Evolutionary conservation across 2,329 filamentous ascomycete species (phyloP), one percentile per base, ranked within the genome.

Genomic region (Penicillium brasilianum): DNA sequence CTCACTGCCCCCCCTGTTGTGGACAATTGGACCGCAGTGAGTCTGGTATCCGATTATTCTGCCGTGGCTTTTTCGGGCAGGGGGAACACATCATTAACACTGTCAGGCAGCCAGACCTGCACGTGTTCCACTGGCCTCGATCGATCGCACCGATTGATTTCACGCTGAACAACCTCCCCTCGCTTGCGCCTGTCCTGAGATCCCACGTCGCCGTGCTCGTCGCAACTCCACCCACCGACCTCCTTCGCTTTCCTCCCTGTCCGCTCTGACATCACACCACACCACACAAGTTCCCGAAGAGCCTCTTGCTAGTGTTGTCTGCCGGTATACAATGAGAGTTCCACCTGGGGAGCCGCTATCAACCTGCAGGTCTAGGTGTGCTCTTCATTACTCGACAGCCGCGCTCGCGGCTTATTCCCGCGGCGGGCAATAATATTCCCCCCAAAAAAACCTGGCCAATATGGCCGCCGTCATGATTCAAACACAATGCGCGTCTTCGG

Each of bases 301-400:
- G 34, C 50, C 50, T 53, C 14, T n/a, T 52, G 32, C 37, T 39
- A 37, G 46, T 57, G 48, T 55, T 50, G n/a, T 61, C 61, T 57
- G 64, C 58, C 58, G 69, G 66, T 70, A 68, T 66, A 77, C 71
- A 71, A 77, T 77, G 75, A 71, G 59, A 73, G 60, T 67, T 63
- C 62, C 63, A 75, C 57, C 58, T 39, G 60, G 60, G 61, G 59
- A 59, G 62, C 66, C 66, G 57, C 63, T 65, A 64, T 72, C 62
- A 58, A 69, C 67, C 66, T 72, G 63, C 69, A 71, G 65, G 63
- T 66, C 65, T 62, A 68, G 70, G 67, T 66, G 66, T 65, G 60
- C 62, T 66, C 59, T 60, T 59, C 43, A 43, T 54, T 57, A 63
- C 53, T 60, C 44, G 32, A 57, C 64, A 57, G 30, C 61, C 55